A percentile compares a stretch with the other conserved stretches of the same genome.
Evolutionary conservation across 2,329 filamentous ascomycete species (phyloP).

Genomic region (Exophiala calicioides): DNA sequence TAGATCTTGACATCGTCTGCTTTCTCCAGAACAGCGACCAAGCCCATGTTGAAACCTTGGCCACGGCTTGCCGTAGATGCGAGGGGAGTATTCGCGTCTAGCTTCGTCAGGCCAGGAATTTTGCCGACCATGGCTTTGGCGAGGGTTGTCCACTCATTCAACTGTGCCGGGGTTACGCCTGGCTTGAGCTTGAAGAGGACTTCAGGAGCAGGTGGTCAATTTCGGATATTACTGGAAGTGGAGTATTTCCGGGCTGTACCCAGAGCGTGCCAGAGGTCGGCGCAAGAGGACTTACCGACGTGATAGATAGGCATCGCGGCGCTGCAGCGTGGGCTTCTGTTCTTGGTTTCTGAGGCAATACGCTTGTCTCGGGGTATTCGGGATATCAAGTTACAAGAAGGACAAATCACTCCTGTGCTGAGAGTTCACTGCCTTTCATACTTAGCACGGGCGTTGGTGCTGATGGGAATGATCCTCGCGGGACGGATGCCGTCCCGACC

Average conservation of each 20-base stretch:
- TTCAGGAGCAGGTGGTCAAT: constrained; percentile 27
- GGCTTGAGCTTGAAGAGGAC: constrained; percentile 48
- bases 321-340: too few species aligned
- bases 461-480: too few species aligned
- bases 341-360: too few species aligned
- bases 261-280: too few species aligned
- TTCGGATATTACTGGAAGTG: background rate
- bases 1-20: constrained; percentile 45
- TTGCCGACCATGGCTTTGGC: constrained; percentile 44
- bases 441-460: too few species aligned
- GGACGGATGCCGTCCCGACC: too few species aligned
- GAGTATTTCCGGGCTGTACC: background rate
- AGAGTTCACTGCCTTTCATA: too few species aligned
- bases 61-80: constrained; percentile 44
- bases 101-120: constrained; percentile 42
- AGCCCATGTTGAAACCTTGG: constrained; percentile 48
- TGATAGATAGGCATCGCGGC: constrained; percentile 45
- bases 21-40: constrained; percentile 50
- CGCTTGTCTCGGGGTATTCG: too few species aligned
- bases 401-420: too few species aligned
- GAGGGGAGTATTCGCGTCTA: constrained; percentile 41
- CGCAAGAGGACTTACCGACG: constrained; percentile 36
- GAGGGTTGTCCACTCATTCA: constrained; percentile 36
- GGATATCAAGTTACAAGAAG: too few species aligned
- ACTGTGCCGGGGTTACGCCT: constrained; percentile 37